These are phyloP conservation scores for Rhynchosporium graminicola DNA, from an alignment of 2,329 filamentous ascomycete species.

Conservation along the genomic window DNA sequence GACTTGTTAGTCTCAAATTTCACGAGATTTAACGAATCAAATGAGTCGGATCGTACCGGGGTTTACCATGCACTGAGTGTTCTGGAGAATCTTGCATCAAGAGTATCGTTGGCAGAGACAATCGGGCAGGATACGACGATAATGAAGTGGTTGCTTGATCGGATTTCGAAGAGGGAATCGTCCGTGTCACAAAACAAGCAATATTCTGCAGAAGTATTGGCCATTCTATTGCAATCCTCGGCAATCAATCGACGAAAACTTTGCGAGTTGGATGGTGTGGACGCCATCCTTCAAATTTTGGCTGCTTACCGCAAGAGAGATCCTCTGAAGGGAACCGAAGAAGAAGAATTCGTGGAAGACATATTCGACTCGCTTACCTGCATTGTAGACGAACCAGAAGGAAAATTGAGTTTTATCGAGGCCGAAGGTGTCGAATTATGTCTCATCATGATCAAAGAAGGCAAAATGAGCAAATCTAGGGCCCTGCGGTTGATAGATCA, in stretches of 20 bases:
- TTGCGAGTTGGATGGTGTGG: slow-evolving; percentile 68
- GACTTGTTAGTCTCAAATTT: slow-evolving; percentile 78
- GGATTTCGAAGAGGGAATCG: slow-evolving; percentile 69
- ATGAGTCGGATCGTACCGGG: slow-evolving; percentile 75
- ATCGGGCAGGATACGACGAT: slow-evolving; percentile 70
- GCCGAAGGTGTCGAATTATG: slow-evolving; percentile 91
- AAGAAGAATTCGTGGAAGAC: slow-evolving; percentile 95
- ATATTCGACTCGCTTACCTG: slow-evolving; percentile 85
- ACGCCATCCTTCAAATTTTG: slow-evolving; percentile 78
- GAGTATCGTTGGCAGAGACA: slow-evolving; percentile 65
- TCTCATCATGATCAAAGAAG: slow-evolving; percentile 88
- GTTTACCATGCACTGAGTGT: slow-evolving; percentile 84
- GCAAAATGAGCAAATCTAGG: slow-evolving; percentile 76
- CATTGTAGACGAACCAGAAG: slow-evolving; percentile 70
- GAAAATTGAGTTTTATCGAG: slow-evolving; percentile 80
- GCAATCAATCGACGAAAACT: slow-evolving; percentile 64
- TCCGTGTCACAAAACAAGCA: slow-evolving; percentile 87
- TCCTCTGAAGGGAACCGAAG: slow-evolving; percentile 79
- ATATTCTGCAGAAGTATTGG: slow-evolving; percentile 88
- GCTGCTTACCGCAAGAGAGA: slow-evolving; percentile 84
- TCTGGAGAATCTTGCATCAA: slow-evolving; percentile 82
- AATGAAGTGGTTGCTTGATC: slow-evolving; percentile 73
- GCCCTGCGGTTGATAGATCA: slow-evolving; percentile 85
- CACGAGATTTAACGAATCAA: slow-evolving; percentile 72
- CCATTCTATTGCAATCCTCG: slow-evolving; percentile 82